Conservation (phyloP, 1,284 basidiomycete genomes). For the Pterula multifida region DNA sequence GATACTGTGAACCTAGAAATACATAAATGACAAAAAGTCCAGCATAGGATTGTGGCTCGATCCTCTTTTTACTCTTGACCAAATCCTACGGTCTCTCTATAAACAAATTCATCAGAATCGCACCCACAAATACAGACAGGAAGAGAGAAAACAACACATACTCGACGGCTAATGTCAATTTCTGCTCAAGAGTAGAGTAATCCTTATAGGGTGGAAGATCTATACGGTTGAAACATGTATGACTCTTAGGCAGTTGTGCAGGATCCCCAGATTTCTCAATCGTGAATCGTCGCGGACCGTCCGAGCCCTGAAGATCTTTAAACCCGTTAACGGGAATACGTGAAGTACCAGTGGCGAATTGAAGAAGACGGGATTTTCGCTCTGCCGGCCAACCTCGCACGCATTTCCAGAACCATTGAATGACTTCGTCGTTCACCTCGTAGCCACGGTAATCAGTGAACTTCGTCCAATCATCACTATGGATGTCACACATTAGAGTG, state of each 20-base stretch:
- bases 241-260: slow-evolving; percentile 75
- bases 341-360: slow-evolving; percentile 90
- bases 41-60: slow-evolving; percentile 6
- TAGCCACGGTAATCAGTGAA: slow-evolving; percentile 69
- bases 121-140: slow-evolving; percentile 3
- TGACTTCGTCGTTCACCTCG: slow-evolving; percentile 74
- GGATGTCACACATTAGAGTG: slow-evolving; percentile 4
- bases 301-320: slow-evolving; percentile 90
- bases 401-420: slow-evolving; percentile 98
- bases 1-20: slow-evolving; percentile 13
- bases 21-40: slow-evolving; percentile 13
- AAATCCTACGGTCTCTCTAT: slow-evolving; percentile 60
- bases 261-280: slow-evolving; percentile 86
- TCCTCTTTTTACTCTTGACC: slow-evolving; percentile 43
- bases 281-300: slow-evolving; percentile 82
- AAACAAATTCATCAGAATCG: slow-evolving; percentile 5
- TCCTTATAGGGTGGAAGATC: slow-evolving; percentile 82
- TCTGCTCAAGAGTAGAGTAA: slow-evolving; percentile 74
- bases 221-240: slow-evolving; percentile 80
- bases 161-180: slow-evolving; percentile 78
- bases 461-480: slow-evolving; percentile 68
- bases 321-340: slow-evolving; percentile 90
- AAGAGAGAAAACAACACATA: slow-evolving; percentile 22
- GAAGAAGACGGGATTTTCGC: slow-evolving; percentile 79
- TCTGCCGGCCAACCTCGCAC: slow-evolving; percentile 88